Percentiles rank a stretch among this genome's conserved stretches.
phyloP scores from a whole-genome alignment of 805 yeast species.

The Hanseniaspora vineae region DNA sequence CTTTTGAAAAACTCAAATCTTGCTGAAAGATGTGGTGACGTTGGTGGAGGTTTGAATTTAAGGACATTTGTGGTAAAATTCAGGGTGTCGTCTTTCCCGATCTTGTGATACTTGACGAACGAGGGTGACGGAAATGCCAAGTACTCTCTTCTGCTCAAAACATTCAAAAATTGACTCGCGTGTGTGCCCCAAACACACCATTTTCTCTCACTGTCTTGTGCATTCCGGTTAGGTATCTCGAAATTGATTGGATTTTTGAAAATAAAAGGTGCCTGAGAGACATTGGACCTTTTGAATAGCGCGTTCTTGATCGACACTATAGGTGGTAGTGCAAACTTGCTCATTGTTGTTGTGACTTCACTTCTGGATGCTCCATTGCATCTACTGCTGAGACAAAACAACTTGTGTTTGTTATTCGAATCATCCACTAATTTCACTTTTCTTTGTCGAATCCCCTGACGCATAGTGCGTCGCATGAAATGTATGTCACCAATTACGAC shows the following conservation, averaged over 20 bases:
- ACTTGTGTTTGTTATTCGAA: background rate
- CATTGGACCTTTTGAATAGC: slow-evolving; percentile 26
- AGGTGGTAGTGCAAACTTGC: background rate
- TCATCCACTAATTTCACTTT: background rate
- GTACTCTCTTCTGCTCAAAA: slow-evolving; percentile 12
- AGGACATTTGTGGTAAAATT: slow-evolving; percentile 22
- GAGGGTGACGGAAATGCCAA: slow-evolving; percentile 10
- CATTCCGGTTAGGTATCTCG: slow-evolving; percentile 12
- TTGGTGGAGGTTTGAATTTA: slow-evolving; percentile 34
- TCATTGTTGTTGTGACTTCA: too few relatives aligned
- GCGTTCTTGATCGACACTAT: slow-evolving; percentile 17
- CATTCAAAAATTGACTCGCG: slow-evolving; percentile 17
- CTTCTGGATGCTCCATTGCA: too few relatives aligned
- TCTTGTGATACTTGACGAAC: slow-evolving; percentile 9
- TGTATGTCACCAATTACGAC: too few relatives aligned
- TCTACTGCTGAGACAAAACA: too few relatives aligned
- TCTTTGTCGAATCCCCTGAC: background rate
- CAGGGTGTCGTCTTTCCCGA: background rate
- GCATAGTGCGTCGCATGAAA: too few relatives aligned
- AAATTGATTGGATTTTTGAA: slow-evolving; percentile 14
- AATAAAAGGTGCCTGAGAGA: slow-evolving; percentile 21
- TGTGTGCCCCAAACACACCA: slow-evolving; percentile 30
- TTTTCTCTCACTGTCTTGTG: slow-evolving; percentile 17
- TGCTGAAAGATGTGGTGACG: slow-evolving; percentile 70
- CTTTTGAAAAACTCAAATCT: slow-evolving; percentile 82